Conservation (phyloP, 148 eudicot genomes). For the Silene latifolia region DNA sequence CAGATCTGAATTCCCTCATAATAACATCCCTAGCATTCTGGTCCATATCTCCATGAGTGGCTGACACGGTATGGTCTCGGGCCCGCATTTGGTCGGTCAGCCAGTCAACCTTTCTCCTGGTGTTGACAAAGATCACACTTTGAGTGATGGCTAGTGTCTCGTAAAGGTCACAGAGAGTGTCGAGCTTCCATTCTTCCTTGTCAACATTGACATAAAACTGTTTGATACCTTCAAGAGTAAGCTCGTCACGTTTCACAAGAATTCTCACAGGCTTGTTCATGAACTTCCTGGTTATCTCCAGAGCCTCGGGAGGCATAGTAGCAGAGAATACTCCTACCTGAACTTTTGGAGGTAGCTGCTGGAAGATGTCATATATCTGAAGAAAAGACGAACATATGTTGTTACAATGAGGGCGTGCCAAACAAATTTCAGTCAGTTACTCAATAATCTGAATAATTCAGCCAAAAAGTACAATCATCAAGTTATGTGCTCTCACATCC, state of each 20-base stretch:
- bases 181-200: slow-evolving; percentile 75
- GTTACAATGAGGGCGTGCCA: background rate
- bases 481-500: too few species aligned
- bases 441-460: too few species aligned
- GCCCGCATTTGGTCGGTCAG: slow-evolving; percentile 66
- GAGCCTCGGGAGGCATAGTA: slow-evolving; percentile 75
- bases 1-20: slow-evolving; percentile 68
- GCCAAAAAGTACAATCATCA: too few species aligned
- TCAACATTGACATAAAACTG: slow-evolving; percentile 64
- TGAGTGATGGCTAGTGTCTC: slow-evolving; percentile 67
- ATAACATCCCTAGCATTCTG: slow-evolving; percentile 65
- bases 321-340: slow-evolving; percentile 77
- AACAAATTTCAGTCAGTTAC: too few species aligned
- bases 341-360: slow-evolving; percentile 58
- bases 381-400: background rate
- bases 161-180: slow-evolving; percentile 64
- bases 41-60: slow-evolving; percentile 44
- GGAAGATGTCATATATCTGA: slow-evolving; percentile 68
- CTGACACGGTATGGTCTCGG: slow-evolving; percentile 59
- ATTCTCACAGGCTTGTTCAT: slow-evolving; percentile 76
- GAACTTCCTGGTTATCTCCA: slow-evolving; percentile 67
- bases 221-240: slow-evolving; percentile 71
- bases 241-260: slow-evolving; percentile 71
- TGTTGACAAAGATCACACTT: slow-evolving; percentile 68
- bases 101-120: slow-evolving; percentile 77